Percentiles rank a stretch among this genome's conserved stretches.
phyloP scores from a whole-genome alignment of 2,329 filamentous ascomycete genomes.

The Lasiodiplodia theobromae region DNA sequence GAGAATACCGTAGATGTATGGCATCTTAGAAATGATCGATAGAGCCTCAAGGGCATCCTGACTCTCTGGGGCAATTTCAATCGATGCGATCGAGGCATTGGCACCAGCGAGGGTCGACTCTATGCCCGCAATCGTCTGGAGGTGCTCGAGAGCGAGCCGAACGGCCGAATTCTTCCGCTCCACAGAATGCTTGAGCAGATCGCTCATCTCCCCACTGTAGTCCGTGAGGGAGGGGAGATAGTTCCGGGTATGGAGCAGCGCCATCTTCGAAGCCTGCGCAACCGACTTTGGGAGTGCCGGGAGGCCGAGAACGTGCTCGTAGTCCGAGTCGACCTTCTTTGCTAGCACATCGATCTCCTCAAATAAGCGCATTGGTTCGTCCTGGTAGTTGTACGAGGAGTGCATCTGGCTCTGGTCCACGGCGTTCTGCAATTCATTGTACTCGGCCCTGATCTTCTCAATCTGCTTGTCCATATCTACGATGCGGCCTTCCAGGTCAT shows the following conservation, averaged over 20 bases:
- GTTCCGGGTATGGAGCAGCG: conserved; percentile 68
- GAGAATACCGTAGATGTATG: conserved; percentile 88
- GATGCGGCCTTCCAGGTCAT: conserved; percentile 66
- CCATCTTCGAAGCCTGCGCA: conserved; percentile 68
- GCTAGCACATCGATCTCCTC: conserved; percentile 86
- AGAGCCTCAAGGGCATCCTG: conserved; percentile 82
- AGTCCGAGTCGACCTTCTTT: conserved; percentile 86
- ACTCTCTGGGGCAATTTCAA: conserved; percentile 78
- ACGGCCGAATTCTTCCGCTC: conserved; percentile 74
- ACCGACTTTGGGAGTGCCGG: conserved; percentile 70
- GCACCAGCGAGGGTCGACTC: conserved; percentile 77
- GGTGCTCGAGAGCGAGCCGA: conserved; percentile 71
- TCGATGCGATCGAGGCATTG: conserved; percentile 72
- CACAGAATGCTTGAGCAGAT: conserved; percentile 58
- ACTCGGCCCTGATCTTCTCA: conserved; percentile 50
- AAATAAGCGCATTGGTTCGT: conserved; percentile 73
- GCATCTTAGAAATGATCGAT: conserved; percentile 80
- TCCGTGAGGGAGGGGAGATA: conserved; percentile 67
- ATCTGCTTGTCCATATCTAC: conserved; percentile 51
- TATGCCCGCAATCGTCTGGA: conserved; percentile 82
- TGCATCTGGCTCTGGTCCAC: conserved; percentile 56
- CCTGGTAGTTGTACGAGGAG: conserved; percentile 63
- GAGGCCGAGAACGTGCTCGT: conserved; percentile 76
- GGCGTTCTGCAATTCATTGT: conserved; percentile 53
- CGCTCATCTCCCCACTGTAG: conserved; percentile 63